phyloP scores from a whole-genome alignment of 768 basidiomycete species.

The Serendipita sp. region DNA sequence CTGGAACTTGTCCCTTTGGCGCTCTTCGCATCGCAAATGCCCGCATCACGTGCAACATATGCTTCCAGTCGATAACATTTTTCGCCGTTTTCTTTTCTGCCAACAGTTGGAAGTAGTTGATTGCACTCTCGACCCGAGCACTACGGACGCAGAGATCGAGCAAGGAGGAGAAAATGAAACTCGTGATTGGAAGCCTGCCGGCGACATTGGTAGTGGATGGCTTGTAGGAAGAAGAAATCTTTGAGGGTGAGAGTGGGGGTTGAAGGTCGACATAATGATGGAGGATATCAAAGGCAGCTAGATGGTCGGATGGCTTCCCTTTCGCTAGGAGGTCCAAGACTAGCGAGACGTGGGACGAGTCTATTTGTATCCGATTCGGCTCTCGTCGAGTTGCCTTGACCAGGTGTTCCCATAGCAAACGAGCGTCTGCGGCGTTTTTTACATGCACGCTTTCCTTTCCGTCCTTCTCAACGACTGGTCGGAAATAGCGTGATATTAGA shows the following conservation, averaged over 20 bases:
- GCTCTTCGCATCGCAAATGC: neutral
- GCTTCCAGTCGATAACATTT: neutral
- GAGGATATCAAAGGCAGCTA: slow-evolving; percentile 49
- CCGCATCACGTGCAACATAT: neutral
- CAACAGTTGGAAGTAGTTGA: slow-evolving; percentile 3
- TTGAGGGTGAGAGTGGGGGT: neutral
- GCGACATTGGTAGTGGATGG: neutral
- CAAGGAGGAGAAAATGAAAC: neutral
- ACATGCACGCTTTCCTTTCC: neutral
- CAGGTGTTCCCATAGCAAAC: slow-evolving; percentile 54
- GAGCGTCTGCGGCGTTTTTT: slow-evolving; percentile 43
- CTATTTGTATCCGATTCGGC: slow-evolving; percentile 30
- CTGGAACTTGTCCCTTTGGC: neutral
- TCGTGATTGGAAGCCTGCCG: neutral
- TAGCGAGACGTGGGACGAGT: slow-evolving; percentile 35
- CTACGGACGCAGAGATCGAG: neutral
- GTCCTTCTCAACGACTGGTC: neutral
- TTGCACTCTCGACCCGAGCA: neutral
- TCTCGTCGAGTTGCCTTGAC: slow-evolving; percentile 33
- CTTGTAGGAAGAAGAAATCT: neutral
- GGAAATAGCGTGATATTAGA: neutral
- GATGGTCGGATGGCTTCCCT: slow-evolving; percentile 42
- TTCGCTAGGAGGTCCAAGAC: slow-evolving; percentile 39
- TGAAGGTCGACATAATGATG: slow-evolving; percentile 31
- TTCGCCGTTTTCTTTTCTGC: neutral